Percentiles rank a stretch among this genome's conserved stretches.
Evolutionary conservation across 352 stramenopile species (phyloP).

Genomic region (Blastocystis hominis): DNA sequence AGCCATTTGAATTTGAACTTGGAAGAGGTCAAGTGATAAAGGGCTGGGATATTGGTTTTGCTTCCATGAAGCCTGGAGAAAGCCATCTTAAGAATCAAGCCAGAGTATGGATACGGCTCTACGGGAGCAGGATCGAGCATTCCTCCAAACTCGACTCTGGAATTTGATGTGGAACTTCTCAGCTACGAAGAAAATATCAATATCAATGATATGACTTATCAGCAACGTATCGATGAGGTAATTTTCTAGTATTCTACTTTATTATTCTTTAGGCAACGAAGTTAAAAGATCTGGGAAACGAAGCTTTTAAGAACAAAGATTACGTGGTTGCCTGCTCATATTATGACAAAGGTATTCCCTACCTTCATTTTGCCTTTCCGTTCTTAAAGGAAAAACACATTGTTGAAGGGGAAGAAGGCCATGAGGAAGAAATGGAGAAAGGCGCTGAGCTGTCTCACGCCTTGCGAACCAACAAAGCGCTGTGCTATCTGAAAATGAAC

Average conservation of each 20-base stretch:
- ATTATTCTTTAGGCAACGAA: neutral
- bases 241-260: neutral
- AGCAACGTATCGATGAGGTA: constrained; percentile 1
- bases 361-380: constrained; percentile 49
- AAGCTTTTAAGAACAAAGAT: constrained; percentile 63
- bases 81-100: constrained; percentile 64
- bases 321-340: constrained; percentile 60
- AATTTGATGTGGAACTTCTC: constrained; percentile 70
- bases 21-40: constrained; percentile 69
- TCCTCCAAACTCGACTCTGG: constrained; percentile 65
- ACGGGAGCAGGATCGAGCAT: constrained; percentile 62
- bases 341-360: constrained; percentile 60
- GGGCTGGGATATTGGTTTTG: constrained; percentile 67
- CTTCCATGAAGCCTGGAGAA: constrained; percentile 66
- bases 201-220: constrained; percentile 12
- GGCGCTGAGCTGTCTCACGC: neutral
- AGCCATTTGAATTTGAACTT: constrained; percentile 68
- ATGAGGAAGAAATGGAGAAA: constrained; percentile 31
- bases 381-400: neutral
- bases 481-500: constrained; percentile 61
- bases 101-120: constrained; percentile 67
- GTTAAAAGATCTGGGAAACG: constrained; percentile 62
- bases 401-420: constrained; percentile 30
- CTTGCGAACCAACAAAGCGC: constrained; percentile 62
- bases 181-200: constrained; percentile 44